Base-by-base conservation (phyloP, 129 eudicot genomes). In the Logfia minima region DNA sequence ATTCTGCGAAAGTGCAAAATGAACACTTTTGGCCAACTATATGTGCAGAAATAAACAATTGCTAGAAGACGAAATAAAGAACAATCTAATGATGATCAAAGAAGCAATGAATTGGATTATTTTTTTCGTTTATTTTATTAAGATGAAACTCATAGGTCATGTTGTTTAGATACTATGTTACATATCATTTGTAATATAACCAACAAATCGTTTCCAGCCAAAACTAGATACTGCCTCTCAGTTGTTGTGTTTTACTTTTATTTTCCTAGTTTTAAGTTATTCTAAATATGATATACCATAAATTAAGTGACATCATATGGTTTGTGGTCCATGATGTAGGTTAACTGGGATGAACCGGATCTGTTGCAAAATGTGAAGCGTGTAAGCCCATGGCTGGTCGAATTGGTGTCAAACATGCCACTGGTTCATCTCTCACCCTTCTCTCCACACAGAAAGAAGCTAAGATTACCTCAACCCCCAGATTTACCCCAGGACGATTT, bases 341-440 rank as follows among this genome's bases (percentile, higher is more conserved):
- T 89, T 74, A 82, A 87, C 19, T 92, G 96, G 96, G 96, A 92
- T 80, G 98, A 92, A 85, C 96, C 98, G 2, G 96, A 90, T 34
- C 80, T 92, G 56, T 76, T 92, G 65, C 96, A 92, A 77, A 92
- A 88, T 68, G 96, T 92, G 86, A 92, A 92, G 86, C 71, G 93
- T 70, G 98, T 92, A 60, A 92, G 87, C 90, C 98, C 98, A 32
- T 92, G 98, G 98, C 79, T 89, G 41, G 98, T 92, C 22, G 98
- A 92, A 59, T 66, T 86, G 79, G 92, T 90, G 52, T 85, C 96
- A 19, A 90, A 82, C 77, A 78, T 87, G 86, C 98, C 96, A 55
- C 76, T 79, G 18, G 82, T 92, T 75, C 88, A 92, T 79, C 82
- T 88, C 56, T 80, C 96, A 22, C 90, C 98, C n/a, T 89, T 89